These are phyloP conservation scores for Botrytis aclada DNA, from an alignment of 2,329 filamentous ascomycete genomes.

Conservation along the genomic window DNA sequence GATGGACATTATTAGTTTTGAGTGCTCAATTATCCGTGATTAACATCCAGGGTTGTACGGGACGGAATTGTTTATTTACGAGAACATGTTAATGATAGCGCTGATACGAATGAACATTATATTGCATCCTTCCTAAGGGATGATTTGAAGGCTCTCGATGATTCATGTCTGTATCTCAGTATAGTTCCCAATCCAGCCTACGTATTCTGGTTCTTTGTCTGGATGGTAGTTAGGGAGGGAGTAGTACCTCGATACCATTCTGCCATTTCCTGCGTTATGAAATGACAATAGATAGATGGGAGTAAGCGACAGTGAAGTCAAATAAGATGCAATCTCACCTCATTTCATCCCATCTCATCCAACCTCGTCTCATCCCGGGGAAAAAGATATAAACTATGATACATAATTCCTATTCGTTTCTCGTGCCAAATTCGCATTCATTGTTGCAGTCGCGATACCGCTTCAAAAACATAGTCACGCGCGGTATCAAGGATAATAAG, in stretches of 20 bases:
- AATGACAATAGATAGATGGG: not conserved
- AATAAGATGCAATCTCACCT: not conserved
- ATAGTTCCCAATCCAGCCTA: not conserved
- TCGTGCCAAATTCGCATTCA: fast-evolving
- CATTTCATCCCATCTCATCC: no score
- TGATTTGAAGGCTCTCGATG: no score
- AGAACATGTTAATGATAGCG: not conserved
- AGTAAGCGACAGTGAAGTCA: not conserved
- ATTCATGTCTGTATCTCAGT: not conserved
- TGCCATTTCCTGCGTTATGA: not conserved
- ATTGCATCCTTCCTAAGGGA: not conserved
- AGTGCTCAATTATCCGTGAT: not conserved
- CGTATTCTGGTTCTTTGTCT: fast-evolving
- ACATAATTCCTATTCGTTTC: not conserved
- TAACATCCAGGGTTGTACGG: not conserved
- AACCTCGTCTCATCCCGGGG: fast-evolving
- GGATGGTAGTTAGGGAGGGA: not conserved
- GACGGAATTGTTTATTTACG: not conserved
- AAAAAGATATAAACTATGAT: fast-evolving
- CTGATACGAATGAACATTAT: not conserved
- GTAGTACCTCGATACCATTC: fast-evolving
- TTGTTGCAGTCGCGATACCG: not conserved
- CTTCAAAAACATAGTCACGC: not conserved
- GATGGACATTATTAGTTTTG: constrained; percentile 48
- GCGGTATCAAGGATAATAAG: not conserved